phyloP scores from a whole-genome alignment of 2,329 filamentous ascomycete genomes.

The Cytospora mali region DNA sequence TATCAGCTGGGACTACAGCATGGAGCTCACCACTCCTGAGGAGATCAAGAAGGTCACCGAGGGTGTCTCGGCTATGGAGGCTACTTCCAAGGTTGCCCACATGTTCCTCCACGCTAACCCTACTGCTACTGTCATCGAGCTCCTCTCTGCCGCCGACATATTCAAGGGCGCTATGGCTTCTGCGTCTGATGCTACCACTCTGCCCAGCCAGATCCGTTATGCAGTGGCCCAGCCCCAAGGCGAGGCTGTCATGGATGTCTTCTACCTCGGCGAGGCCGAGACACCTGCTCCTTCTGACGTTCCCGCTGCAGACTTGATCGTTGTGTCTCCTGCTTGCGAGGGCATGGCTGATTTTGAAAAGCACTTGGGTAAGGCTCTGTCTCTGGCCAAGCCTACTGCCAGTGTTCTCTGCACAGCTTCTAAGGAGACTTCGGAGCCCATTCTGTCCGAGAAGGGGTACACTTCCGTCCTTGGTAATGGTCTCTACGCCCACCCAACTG shows the following conservation, averaged over 20 bases:
- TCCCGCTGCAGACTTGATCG: conserved; percentile 18
- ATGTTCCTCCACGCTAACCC: conserved; percentile 24
- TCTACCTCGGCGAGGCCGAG: conserved; percentile 19
- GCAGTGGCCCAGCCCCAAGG: conserved; percentile 9
- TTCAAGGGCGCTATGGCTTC: conserved; percentile 12
- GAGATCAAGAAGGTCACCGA: conserved; percentile 15
- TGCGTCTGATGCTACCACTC: conserved; percentile 10
- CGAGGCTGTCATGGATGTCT: conserved; percentile 13
- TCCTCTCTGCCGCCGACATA: conserved; percentile 11
- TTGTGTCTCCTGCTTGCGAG: conserved; percentile 15
- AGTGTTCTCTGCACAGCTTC: conserved; percentile 19
- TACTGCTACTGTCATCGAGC: conserved; percentile 19
- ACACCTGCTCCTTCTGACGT: conserved; percentile 20
- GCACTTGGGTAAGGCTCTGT: conserved; percentile 14
- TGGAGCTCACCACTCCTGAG: conserved; percentile 16
- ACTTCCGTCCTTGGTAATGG: conserved; percentile 16
- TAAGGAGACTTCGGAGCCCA: conserved; percentile 6
- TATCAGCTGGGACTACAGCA: conserved; percentile 21
- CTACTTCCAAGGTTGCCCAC: conserved; percentile 15
- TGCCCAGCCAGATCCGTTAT: conserved; percentile 18
- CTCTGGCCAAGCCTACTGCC: conserved; percentile 19
- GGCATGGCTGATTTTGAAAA: conserved; percentile 6
- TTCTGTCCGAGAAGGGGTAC: conserved; percentile 11
- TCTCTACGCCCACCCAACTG: conserved; percentile 14
- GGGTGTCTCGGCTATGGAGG: not conserved